Base-by-base conservation (phyloP, 495 filamentous ascomycete species). In the Aspergillus biplanus region DNA sequence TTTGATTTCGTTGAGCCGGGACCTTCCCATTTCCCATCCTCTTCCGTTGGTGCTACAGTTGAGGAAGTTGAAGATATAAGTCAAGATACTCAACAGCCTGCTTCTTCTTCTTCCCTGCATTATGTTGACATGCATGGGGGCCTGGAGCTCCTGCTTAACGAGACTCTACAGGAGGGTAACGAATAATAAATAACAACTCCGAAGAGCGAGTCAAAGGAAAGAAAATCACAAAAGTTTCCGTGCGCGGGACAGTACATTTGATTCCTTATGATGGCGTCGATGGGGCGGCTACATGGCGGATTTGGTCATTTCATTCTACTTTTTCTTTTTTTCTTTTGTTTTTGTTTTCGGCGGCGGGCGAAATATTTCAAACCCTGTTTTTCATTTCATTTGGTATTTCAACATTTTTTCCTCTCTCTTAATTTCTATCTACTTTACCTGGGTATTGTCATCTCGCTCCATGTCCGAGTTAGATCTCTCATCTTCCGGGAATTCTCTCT, bases 1-100 rank as follows among this genome's bases (percentile, higher is more conserved):
- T 76, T 82, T 49, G 71, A 67, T 52, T 50, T 59, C 27, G 58
- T 80, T 15, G 73, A 76, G 37, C 52, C 42, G 12, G 48, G 47
- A 15, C 55, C 47, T 21, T 18, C 46, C 39, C 39, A 6, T 50
- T 4, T 18, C 52, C 46, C 53, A 9, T 57, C 42, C 8, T 56
- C 8, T 18, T 21, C 35, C n/a, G 32, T 34, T 33, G 33, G 49
- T 1, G 33, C 21, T 50, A 37, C 11, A 7, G 33, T 58, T 9
- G 52, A 50, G 9, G 60, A 53, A 49, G 27, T 56, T 8, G 61
- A 60, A 21, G 61, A 67, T 15, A 49, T 52, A n/a, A n/a, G 34
- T 32, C 56, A 59, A n/a, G 35, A 59, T 47, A 18, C 32, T 18
- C 49, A 48, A 7, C 52, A 56, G 44, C 31, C 52, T 42, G 52